Conservation (phyloP, 352 stramenopile species). For the Pythium sp. region DNA sequence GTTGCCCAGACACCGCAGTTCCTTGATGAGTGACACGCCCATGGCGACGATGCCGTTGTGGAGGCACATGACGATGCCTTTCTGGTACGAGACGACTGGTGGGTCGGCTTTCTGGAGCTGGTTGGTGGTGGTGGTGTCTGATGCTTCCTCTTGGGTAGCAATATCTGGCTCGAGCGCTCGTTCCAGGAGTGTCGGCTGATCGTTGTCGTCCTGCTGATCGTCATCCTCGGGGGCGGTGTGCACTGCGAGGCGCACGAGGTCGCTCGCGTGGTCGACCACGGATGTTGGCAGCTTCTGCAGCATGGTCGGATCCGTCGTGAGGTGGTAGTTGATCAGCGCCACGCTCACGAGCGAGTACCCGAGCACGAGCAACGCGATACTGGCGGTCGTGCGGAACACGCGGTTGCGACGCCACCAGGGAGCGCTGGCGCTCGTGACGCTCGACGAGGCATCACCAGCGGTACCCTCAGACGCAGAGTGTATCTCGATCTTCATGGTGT, state of each 20-base stretch:
- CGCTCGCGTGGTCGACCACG: slow-evolving; percentile 10
- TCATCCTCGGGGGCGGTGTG: slow-evolving; percentile 7
- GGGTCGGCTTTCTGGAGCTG: background rate
- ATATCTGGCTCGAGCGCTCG: background rate
- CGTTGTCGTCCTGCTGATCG: background rate
- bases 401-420: slow-evolving; percentile 10
- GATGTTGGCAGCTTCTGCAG: background rate
- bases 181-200: background rate
- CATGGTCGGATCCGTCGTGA: slow-evolving; percentile 5
- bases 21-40: slow-evolving; percentile 43
- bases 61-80: slow-evolving; percentile 36
- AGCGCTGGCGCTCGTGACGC: background rate
- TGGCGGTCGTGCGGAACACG: slow-evolving; percentile 11
- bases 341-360: slow-evolving; percentile 18
- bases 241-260: slow-evolving; percentile 11
- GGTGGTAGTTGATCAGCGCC: slow-evolving; percentile 11
- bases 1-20: slow-evolving; percentile 48
- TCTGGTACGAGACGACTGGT: background rate
- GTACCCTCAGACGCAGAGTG: background rate
- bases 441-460: background rate
- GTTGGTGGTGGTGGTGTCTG: background rate
- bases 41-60: slow-evolving; percentile 40
- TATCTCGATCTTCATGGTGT: slow-evolving; percentile 7
- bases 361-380: slow-evolving; percentile 11
- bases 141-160: background rate